Evolutionary conservation across 768 basidiomycete genomes (phyloP).

Genomic region (Galerina sulciceps): DNA sequence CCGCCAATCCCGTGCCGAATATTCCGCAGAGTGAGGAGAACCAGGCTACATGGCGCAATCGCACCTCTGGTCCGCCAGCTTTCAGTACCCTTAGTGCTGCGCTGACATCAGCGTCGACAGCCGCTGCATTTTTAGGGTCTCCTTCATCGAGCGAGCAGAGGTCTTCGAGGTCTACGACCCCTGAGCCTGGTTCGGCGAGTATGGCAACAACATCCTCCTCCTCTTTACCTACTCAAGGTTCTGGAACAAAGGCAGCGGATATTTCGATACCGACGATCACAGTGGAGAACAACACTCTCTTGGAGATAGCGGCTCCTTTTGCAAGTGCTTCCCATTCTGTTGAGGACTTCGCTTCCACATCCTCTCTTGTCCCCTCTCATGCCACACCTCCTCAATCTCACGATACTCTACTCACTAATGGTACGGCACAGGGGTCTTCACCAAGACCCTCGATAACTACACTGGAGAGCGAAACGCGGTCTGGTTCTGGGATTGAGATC

Average conservation of each 20-base stretch:
- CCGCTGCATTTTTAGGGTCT: slow-evolving; percentile 41
- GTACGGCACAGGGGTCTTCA: slow-evolving; percentile 1
- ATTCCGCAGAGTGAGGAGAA: slow-evolving; percentile 30
- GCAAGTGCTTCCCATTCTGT: neutral
- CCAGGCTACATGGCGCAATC: slow-evolving; percentile 36
- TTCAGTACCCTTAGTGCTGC: slow-evolving; percentile 51
- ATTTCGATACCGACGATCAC: slow-evolving; percentile 29
- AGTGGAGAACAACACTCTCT: slow-evolving; percentile 11
- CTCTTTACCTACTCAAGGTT: neutral
- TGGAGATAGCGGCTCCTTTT: neutral
- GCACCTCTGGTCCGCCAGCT: slow-evolving; percentile 41
- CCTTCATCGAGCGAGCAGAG: slow-evolving; percentile 13
- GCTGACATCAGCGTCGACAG: slow-evolving; percentile 49
- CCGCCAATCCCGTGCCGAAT: slow-evolving; percentile 27
- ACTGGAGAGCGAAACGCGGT: slow-evolving; percentile 11
- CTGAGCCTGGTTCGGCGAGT: slow-evolving; percentile 16
- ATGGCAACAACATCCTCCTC: slow-evolving; percentile 4
- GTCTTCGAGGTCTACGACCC: slow-evolving; percentile 9
- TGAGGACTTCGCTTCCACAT: neutral
- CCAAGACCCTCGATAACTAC: slow-evolving; percentile 10
- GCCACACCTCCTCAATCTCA: neutral
- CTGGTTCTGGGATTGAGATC: slow-evolving; percentile 11
- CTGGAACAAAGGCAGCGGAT: neutral
- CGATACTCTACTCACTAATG: neutral
- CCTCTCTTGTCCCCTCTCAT: slow-evolving; percentile 1